Base-by-base conservation (phyloP, 192 early-diverging fungal genomes). In the Backusella macrospora region DNA sequence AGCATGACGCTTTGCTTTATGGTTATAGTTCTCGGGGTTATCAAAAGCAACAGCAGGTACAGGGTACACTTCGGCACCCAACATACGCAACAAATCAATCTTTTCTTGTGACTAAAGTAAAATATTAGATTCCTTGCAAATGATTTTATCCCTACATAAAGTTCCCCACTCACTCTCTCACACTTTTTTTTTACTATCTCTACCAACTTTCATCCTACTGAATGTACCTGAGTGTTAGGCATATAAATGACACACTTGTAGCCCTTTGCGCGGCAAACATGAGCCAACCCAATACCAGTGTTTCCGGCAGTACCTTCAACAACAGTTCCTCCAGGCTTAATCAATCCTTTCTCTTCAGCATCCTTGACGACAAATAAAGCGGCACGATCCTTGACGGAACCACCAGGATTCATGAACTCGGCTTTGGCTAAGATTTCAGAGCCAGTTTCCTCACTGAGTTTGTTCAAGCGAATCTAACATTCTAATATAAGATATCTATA, bases 351-450 rank as follows among this genome's bases (percentile, higher is more conserved):
- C 69, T 93, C 88, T 78, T 99, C 98, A 38, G 98, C 96, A 68
- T 97, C 90, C 84, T 98, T 92, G 21, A 99, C 93, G 0, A 99
- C 94, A 80, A 86, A 96, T 38, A 98, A 85, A 0, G 98, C 98
- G 6, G 96, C 94, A 26, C 98, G 89, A 83, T 99, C 98, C 86
- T 99, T 99, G 74, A 98, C 96, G 16, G 93, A 95, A 3, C 96
- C 96, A 43, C 95, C 94, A 6, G 96, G 96, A 83, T 99, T 98
- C 96, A 96, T 95, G 80, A 92, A 97, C 86, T 99, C 97, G 62
- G 96, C 94, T 85, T 98, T 99, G 72, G 90, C 96, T 55, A 92
- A 85, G 70, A 99, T 95, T 48, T 95, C 88, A 79, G 92, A 91
- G 40, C 95, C 94, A 5, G 91, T 93, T 74, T 93, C 90, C 49